phyloP scores from a whole-genome alignment of 179 eudicot genomes.

The Heliamphora pulchella region DNA sequence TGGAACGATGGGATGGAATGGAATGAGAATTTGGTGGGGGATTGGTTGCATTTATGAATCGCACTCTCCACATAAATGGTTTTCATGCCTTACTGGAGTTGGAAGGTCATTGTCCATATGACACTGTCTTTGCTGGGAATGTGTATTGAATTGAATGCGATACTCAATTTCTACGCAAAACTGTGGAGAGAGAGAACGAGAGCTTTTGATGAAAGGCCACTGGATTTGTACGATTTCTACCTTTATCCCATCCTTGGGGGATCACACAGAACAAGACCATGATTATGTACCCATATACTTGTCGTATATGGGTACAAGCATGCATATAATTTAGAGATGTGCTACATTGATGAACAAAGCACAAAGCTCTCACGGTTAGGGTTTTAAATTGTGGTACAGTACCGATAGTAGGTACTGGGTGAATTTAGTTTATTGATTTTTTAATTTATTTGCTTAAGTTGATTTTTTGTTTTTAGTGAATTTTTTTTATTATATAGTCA shows the following conservation, averaged over 20 bases:
- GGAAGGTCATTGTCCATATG: constrained; percentile 16
- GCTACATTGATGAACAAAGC: no score
- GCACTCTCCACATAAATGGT: neutral
- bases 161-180: neutral
- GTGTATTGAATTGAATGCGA: constrained; percentile 9
- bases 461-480: no score
- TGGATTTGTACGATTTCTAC: constrained; percentile 4
- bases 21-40: constrained; percentile 11
- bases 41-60: neutral
- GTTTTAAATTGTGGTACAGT: no score
- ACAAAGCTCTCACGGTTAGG: no score
- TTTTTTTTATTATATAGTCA: no score
- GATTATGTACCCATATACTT: no score
- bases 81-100: constrained; percentile 7
- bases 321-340: no score
- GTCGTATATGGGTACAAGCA: no score
- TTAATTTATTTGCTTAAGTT: no score
- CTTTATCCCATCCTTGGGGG: constrained; percentile 28
- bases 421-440: no score
- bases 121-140: constrained; percentile 15
- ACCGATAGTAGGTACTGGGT: no score
- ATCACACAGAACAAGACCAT: neutral
- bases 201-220: constrained; percentile 10
- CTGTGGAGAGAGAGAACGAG: neutral
- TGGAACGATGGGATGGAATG: neutral